phyloP scores from a whole-genome alignment of 768 basidiomycete genomes.

The Amanita muscaria region DNA sequence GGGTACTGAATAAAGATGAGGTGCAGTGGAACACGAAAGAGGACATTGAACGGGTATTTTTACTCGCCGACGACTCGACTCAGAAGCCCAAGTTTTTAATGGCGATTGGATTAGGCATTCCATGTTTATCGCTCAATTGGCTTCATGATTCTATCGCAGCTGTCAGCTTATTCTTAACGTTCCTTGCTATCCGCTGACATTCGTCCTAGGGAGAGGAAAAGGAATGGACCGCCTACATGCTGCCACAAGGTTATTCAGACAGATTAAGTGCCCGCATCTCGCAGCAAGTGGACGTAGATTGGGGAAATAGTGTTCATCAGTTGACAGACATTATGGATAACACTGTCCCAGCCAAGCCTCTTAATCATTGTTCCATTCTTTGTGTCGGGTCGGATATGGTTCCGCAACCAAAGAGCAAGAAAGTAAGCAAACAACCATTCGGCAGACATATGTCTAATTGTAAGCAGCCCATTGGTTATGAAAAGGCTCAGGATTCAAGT shows the following conservation, averaged over 20 bases:
- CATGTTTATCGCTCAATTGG: slow-evolving; percentile 62
- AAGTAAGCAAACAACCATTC: slow-evolving; percentile 17
- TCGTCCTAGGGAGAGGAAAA: slow-evolving; percentile 25
- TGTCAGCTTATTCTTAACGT: slow-evolving; percentile 19
- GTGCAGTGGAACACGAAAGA: slow-evolving; percentile 34
- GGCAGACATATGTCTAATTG: too few relatives aligned
- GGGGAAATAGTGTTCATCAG: slow-evolving; percentile 42
- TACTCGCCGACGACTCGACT: slow-evolving; percentile 56
- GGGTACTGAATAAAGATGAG: slow-evolving; percentile 42
- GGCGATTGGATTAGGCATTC: slow-evolving; percentile 80
- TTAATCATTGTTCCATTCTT: slow-evolving; percentile 45
- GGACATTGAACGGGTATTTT: slow-evolving; percentile 49
- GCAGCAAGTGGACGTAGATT: slow-evolving; percentile 40
- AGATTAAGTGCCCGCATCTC: slow-evolving; percentile 25
- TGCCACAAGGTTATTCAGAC: slow-evolving; percentile 49
- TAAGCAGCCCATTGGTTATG: slow-evolving; percentile 13
- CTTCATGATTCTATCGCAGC: slow-evolving; percentile 29
- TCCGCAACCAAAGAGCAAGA: slow-evolving; percentile 34
- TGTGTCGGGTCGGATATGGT: slow-evolving; percentile 53
- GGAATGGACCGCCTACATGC: slow-evolving; percentile 58
- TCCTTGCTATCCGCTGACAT: not conserved
- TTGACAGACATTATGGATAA: slow-evolving; percentile 53
- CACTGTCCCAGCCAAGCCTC: slow-evolving; percentile 46
- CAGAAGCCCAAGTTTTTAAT: slow-evolving; percentile 75
- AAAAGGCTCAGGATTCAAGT: slow-evolving; percentile 30